These are phyloP conservation scores for Boletus semigastroideus DNA, from an alignment of 1,284 basidiomycete species.

Conservation along the genomic window DNA sequence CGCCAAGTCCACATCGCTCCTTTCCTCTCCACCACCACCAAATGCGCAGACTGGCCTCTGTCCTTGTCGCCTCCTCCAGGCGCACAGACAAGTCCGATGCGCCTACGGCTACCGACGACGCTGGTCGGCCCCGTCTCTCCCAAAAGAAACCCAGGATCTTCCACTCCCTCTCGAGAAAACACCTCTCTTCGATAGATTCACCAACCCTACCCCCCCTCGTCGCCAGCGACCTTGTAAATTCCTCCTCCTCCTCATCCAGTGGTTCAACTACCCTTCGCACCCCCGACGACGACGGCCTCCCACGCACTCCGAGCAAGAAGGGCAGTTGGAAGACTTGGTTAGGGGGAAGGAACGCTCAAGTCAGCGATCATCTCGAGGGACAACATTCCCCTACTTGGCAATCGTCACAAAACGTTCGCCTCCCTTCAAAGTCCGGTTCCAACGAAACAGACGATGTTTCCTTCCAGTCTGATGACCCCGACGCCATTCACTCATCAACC, in stretches of 20 bases:
- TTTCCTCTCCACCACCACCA: constrained; percentile 20
- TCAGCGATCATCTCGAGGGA: constrained; percentile 24
- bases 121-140: constrained; percentile 8
- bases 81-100: constrained; percentile 47
- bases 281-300: constrained; percentile 55
- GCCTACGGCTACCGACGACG: constrained; percentile 22
- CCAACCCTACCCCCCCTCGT: constrained; percentile 19
- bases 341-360: constrained; percentile 38
- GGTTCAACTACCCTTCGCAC: constrained; percentile 60
- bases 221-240: constrained; percentile 29
- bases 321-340: constrained; percentile 54
- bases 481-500: constrained; percentile 17
- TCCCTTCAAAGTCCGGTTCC: constrained; percentile 18
- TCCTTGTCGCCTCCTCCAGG: constrained; percentile 46
- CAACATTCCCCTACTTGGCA: constrained; percentile 16
- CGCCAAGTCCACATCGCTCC: constrained; percentile 14
- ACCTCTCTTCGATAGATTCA: constrained; percentile 12
- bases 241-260: constrained; percentile 60
- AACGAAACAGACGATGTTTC: constrained; percentile 25
- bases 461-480: constrained; percentile 29
- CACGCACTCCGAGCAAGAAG: constrained; percentile 40
- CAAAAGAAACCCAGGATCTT: constrained; percentile 24
- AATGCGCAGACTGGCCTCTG: constrained; percentile 56
- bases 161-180: constrained; percentile 33
- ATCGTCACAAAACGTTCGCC: constrained; percentile 12